Base-by-base conservation (phyloP, 352 stramenopile species). In the Pythium rhizo-oryzae region DNA sequence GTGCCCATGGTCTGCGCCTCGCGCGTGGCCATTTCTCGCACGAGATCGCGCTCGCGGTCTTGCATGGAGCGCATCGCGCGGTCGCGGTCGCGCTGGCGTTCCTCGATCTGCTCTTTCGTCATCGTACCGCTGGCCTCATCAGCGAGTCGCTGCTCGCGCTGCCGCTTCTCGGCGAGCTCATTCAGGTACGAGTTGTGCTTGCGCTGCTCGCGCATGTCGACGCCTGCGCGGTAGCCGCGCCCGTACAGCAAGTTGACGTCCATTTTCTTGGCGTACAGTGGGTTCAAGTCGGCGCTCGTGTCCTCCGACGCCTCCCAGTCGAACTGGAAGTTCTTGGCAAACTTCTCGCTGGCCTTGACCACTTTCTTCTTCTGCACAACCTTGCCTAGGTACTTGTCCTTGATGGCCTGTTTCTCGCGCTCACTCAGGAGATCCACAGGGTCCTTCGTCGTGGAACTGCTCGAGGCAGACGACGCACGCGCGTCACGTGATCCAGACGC, bases 321-420 rank as follows among this genome's bases (percentile, higher is more conserved):
- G 69, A 98, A 98, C 69, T 97, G 88, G 67, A 97, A 98, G 70
- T 97, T 96, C 69, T 96, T 94, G 39, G 86, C 82, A 60, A 97
- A 98, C 70, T 98, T 98, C 59, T 98, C 91, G 30, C 88, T 97
- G 16, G 94, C 89, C 65, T 98, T 98, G 18, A 96, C 81, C 23
- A 97, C 77, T 69, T 93, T 95, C 59, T 97, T 97, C 74, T 96
- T 97, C 68, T 83, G 84, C 16, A 83, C 72, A 11, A 83, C 89
- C 70, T 93, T 93, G 44, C 92, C 92, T 52, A 97, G 70, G 64
- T 97, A 98, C 74, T 97, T 88, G 50, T 97, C 85, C 56, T 96
- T 96, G 62, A 98, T 80, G 9, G 74, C 76, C 60, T 90, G 81
- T 53, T 96, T 71, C 64, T 90, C 87, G 43, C 96, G 87, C 15